A percentile compares a stretch with the other conserved stretches of the same genome.
Conservation (phyloP, 163 green algal genomes). For the Smithsoniella earleae region DNA sequence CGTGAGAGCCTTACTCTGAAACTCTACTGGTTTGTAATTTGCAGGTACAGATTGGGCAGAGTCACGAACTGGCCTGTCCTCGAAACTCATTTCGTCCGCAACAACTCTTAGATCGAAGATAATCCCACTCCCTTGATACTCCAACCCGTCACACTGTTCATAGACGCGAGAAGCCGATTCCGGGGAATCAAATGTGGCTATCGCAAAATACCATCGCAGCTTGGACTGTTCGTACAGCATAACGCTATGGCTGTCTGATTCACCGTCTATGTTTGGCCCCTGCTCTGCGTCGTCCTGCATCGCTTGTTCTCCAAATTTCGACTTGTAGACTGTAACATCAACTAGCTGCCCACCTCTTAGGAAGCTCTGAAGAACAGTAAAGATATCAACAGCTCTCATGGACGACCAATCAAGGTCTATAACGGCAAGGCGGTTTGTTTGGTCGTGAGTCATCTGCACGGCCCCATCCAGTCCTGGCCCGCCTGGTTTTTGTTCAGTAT, state of each 20-base stretch:
- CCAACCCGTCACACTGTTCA: background rate
- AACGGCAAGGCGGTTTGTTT: background rate
- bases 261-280: no score
- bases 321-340: conserved; percentile 2
- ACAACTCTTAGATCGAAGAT: conserved; percentile 5
- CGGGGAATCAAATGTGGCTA: background rate
- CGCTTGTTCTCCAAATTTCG: background rate
- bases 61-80: background rate
- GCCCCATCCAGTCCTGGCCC: no score
- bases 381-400: background rate
- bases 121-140: background rate
- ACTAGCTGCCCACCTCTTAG: background rate
- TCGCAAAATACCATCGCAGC: conserved; percentile 21
- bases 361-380: conserved; percentile 20
- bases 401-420: conserved; percentile 5
- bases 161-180: background rate
- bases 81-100: background rate
- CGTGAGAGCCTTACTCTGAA: conserved; percentile 1
- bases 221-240: background rate
- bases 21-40: background rate
- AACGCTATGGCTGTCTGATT: conserved; percentile 1
- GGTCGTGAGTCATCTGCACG: no score
- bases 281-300: background rate
- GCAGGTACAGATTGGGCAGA: background rate
- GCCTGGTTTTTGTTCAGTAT: no score